Evolutionary conservation across 345 rosid genomes (phyloP).

Genomic region (Sonneratia alba): DNA sequence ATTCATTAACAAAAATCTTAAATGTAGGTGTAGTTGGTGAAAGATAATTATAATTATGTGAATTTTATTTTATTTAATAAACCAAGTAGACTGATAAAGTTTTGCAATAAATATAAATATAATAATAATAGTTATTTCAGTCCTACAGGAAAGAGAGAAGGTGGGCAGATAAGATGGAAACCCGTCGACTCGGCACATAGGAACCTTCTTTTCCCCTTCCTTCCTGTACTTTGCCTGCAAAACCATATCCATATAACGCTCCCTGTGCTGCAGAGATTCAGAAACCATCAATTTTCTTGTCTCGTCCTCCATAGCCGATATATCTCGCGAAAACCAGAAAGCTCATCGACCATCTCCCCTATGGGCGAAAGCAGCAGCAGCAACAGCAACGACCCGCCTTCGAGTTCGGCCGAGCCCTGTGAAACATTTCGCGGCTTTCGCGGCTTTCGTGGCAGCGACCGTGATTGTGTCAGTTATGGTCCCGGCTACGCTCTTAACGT

Average conservation of each 20-base stretch:
- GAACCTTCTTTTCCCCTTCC: constrained; percentile 11
- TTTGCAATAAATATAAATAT: too few species aligned
- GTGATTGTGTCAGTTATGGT: background rate
- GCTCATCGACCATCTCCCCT: background rate
- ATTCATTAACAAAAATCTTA: too few species aligned
- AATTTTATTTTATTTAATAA: too few species aligned
- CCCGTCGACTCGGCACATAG: constrained; percentile 1
- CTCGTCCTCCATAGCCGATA: background rate
- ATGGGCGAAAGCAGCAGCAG: background rate
- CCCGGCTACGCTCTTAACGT: constrained; percentile 34
- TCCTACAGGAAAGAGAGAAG: background rate
- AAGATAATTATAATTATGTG: too few species aligned
- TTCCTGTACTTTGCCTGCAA: background rate
- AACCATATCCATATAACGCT: background rate
- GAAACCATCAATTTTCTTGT: background rate
- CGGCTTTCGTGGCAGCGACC: too few species aligned
- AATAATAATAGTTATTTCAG: background rate
- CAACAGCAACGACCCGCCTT: background rate
- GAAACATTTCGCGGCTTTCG: too few species aligned
- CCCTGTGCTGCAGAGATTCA: background rate
- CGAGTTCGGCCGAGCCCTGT: background rate
- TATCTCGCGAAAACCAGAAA: background rate
- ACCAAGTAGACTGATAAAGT: too few species aligned
- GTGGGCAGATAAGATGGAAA: background rate
- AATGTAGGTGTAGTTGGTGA: too few species aligned